Percentiles rank a stretch among this genome's conserved stretches.
These are phyloP conservation scores for Austropuccinia psidii DNA, from an alignment of 1,284 basidiomycete species.

Conservation along the genomic window DNA sequence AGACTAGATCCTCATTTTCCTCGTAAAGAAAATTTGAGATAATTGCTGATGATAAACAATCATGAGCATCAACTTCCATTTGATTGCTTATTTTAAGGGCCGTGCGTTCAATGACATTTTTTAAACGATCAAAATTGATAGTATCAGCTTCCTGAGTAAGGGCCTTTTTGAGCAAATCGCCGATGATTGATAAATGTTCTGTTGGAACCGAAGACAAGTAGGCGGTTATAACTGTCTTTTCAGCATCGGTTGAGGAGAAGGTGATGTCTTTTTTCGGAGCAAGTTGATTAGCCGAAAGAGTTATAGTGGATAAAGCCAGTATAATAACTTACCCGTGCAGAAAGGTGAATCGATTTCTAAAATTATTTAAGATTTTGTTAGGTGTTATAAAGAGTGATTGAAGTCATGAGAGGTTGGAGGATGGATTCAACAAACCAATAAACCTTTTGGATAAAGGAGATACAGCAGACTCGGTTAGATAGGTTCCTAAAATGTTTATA, in stretches of 20 bases:
- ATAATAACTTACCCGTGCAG: constrained; percentile 55
- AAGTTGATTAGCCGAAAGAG: constrained; percentile 30
- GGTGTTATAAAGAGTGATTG: background rate
- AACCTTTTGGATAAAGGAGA: constrained; percentile 35
- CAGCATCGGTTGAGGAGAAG: constrained; percentile 69
- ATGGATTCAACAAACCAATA: constrained; percentile 11
- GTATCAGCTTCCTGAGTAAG: constrained; percentile 64
- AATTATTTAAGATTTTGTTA: constrained; percentile 63
- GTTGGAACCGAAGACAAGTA: constrained; percentile 78
- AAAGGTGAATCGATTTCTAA: constrained; percentile 85
- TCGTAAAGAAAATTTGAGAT: constrained; percentile 47
- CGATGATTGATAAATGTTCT: constrained; percentile 66
- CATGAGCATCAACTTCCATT: constrained; percentile 49
- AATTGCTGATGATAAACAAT: constrained; percentile 47
- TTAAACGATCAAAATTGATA: constrained; percentile 87
- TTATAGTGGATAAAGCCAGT: background rate
- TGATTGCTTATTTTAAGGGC: constrained; percentile 45
- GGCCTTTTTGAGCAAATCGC: constrained; percentile 62
- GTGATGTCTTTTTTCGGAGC: constrained; percentile 63
- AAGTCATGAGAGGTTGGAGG: background rate
- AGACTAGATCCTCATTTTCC: background rate
- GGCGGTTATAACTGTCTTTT: constrained; percentile 63
- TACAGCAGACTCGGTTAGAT: constrained; percentile 45
- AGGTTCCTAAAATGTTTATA: constrained; percentile 39
- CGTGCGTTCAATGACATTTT: constrained; percentile 66